phyloP scores from a whole-genome alignment of 352 stramenopile genomes.

The Globisporangium irregulare region DNA sequence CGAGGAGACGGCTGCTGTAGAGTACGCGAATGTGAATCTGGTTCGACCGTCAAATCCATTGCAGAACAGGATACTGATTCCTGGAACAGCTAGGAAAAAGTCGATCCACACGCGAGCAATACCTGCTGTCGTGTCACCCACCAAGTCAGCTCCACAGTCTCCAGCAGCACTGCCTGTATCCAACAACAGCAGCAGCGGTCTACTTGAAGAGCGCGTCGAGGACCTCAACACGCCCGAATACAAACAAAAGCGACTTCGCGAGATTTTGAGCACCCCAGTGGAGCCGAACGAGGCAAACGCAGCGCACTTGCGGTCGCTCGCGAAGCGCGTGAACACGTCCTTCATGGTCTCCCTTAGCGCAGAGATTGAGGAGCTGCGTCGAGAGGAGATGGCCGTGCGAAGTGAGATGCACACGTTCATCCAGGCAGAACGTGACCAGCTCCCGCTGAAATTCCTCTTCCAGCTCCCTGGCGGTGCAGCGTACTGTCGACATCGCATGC shows the following conservation, averaged over 20 bases:
- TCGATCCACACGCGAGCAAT: neutral
- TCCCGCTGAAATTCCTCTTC: conserved; percentile 83
- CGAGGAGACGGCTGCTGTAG: conserved; percentile 10
- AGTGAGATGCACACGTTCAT: conserved; percentile 50
- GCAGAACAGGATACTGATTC: neutral
- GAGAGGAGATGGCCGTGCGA: conserved; percentile 39
- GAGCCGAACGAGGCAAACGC: conserved; percentile 50
- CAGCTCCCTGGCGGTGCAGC: conserved; percentile 64
- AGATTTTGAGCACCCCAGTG: conserved; percentile 58
- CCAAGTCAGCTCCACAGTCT: neutral
- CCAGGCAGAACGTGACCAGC: conserved; percentile 47
- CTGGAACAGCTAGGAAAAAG: neutral
- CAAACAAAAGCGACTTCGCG: conserved; percentile 55
- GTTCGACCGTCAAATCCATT: neutral
- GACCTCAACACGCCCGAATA: conserved; percentile 46
- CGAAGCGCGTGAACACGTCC: conserved; percentile 42
- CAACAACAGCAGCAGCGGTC: neutral
- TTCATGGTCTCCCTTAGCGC: conserved; percentile 45
- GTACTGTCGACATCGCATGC: conserved; percentile 75
- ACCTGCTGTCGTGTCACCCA: neutral
- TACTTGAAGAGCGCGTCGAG: conserved; percentile 9
- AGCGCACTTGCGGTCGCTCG: conserved; percentile 35
- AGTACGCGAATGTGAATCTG: neutral
- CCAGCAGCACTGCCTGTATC: neutral
- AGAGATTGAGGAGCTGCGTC: conserved; percentile 35